These are phyloP conservation scores for Hamiltosporidium tvaerminnensis DNA, from an alignment of 371 early-diverging fungal species.

Conservation along the genomic window DNA sequence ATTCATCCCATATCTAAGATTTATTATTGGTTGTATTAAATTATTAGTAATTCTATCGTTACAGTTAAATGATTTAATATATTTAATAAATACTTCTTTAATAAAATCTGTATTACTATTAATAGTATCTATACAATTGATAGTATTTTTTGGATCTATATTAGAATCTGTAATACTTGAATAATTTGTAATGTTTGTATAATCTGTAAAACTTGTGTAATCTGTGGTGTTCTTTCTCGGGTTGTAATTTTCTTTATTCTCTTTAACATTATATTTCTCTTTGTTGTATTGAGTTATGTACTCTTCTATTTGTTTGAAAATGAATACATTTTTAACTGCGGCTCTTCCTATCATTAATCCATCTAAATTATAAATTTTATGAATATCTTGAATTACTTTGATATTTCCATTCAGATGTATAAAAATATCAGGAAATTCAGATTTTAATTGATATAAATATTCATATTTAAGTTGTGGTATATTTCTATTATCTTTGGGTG, in stretches of 20 bases:
- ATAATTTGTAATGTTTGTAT: background rate
- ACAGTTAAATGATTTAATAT: constrained; percentile 2
- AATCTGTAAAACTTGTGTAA: background rate
- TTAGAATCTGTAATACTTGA: background rate
- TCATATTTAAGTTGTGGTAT: constrained; percentile 64
- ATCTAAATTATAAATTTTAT: constrained; percentile 28
- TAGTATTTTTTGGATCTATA: background rate
- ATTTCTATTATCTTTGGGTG: constrained; percentile 65
- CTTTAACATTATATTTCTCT: background rate
- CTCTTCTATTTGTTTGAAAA: constrained; percentile 23
- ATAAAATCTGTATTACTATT: background rate
- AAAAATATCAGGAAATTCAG: constrained; percentile 56
- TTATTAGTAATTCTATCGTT: background rate
- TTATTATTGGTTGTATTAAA: background rate
- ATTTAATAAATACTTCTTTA: background rate
- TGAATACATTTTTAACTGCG: constrained; percentile 41
- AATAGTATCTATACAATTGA: background rate
- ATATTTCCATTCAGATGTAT: constrained; percentile 69
- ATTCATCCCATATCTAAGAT: background rate
- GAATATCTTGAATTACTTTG: constrained; percentile 13
- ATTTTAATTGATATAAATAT: constrained; percentile 58
- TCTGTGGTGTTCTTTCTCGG: background rate
- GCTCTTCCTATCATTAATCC: constrained; percentile 54
- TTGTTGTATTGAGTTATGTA: background rate
- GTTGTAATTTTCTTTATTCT: background rate